Base-by-base conservation (phyloP, 768 basidiomycete species). In the Collybia nuda region DNA sequence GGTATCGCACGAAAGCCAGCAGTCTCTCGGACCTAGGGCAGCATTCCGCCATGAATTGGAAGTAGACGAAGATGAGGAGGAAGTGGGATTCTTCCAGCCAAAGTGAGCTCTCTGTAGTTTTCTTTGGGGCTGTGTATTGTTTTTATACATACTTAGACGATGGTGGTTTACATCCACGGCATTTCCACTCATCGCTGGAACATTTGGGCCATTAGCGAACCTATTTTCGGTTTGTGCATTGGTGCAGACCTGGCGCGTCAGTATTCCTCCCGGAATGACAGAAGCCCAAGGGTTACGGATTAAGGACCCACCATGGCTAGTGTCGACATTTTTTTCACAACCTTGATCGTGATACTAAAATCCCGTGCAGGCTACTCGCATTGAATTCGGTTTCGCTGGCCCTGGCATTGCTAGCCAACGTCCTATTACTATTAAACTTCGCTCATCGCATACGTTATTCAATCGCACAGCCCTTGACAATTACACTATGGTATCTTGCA, bases 131-230 rank as follows among this genome's bases (percentile, higher is more conserved):
- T n/a, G n/a, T n/a, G n/a, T n/a, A n/a, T n/a, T n/a, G n/a, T n/a
- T n/a, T n/a, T n/a, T n/a, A n/a, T n/a, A n/a, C 24, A 7, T 26
- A 7, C 24, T 3, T 40, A 72, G 71, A 5, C 53, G 65, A 15
- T 76, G 72, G 72, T 74, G 72, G 73, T 71, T 70, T 47, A 62
- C 67, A 0, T 72, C 71, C 0, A 70, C 71, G 2, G 69, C 63
- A 0, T 74, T 76, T 52, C 75, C 75, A 2, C 61, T 75, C 7
- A 57, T 71, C 15, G 71, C 72, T 5, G 73, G 72, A 18, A 72
- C 72, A 3, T 73, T 73, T 48, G 72, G 72, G 0, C 72, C 75
- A 0, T 51, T 76, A 6, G 69, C 71, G 9, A 75, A 68, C 48
- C 54, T 74, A 6, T 70, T 75, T 42, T 71, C 69, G 6, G 61